Base-by-base conservation (phyloP, 1,139 yeast genomes). In the Nakaseomyces bracarensis region DNA sequence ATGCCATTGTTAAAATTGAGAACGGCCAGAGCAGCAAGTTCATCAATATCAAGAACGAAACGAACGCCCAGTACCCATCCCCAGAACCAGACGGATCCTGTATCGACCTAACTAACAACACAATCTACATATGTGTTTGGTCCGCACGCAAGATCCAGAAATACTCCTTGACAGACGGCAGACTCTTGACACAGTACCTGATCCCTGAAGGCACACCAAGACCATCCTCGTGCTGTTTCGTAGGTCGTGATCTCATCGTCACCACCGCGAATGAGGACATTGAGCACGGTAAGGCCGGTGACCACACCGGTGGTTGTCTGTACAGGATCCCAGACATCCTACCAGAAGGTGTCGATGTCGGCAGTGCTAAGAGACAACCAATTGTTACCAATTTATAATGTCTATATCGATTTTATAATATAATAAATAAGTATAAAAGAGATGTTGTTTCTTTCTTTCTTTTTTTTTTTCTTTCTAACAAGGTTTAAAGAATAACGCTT, bases 1-100 rank as follows among this genome's bases (percentile, higher is more conserved):
- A 66, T 49, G 72, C 70, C 2, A 71, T 86, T 38, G 82, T 77
- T 72, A 66, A 70, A 49, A 81, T 69, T 54, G 29, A 31, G 25
- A 22, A 28, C 29, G 41, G 33, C 21, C 21, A 82, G 81, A 57
- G 80, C 38, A 8, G 14, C 23, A 57, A 62, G 18, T 72, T 71
- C 49, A 64, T 79, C 36, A 64, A 72, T 34, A 54, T 72, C 26
- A 63, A 61, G 33, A 64, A 66, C 13, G 48, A 64, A 2, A 63
- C 63, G 33, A 51, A 54, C 42, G 59, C 63, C 7, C 62, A 56
- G 1, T 48, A 58, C 45, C 55, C 55, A 40, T 48, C 64, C 46
- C 69, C 81, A 2, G 91, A 77, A 54, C 95, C 96, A 0, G 97
- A 89, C 61, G 97, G 97, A 27, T 69, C 83, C 51, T 70, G 79